Conservation (phyloP, 164 flowering plant genomes). For the grape (Vitis vinifera) region ASM3070453v1 NC_081808.1:5442001-5442500, state of each 20-base stretch:
- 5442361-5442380: slow-evolving; percentile 11
- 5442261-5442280: background rate
- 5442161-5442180: too few species aligned
- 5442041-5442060: too few species aligned
- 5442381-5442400: slow-evolving; percentile 2
- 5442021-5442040: too few species aligned
- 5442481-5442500: slow-evolving; percentile 11
- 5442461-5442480: slow-evolving; percentile 13
- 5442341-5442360: slow-evolving; percentile 26
- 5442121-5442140: too few species aligned
- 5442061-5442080: too few species aligned
- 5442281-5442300: background rate
- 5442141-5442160: too few species aligned
- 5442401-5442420: slow-evolving; percentile 7
- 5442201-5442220: too few species aligned
- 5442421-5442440: slow-evolving; percentile 11
- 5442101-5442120: too few species aligned
- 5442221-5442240: too few species aligned
- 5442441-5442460: slow-evolving; percentile 10
- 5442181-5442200: too few species aligned
- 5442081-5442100: too few species aligned
- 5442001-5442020: too few species aligned
- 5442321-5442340: slow-evolving; percentile 24
- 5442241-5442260: background rate
- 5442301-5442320: background rate